Percentiles rank a stretch among this genome's conserved stretches.
Conservation (phyloP, 2,329 filamentous ascomycete species). For the Phaeophleospora eucalypticola region DNA sequence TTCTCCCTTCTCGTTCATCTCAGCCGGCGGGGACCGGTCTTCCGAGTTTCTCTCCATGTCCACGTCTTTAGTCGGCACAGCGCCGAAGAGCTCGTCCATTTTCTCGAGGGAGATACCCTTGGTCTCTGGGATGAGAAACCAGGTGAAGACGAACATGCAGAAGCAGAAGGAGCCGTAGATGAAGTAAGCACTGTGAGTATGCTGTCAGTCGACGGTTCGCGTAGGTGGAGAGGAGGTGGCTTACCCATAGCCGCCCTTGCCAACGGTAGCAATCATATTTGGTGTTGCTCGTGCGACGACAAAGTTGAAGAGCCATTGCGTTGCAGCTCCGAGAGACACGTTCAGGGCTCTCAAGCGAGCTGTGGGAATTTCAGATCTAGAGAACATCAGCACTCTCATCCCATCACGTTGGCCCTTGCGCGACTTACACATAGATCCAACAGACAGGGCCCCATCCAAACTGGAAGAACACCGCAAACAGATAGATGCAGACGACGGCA, state of each 20-base stretch:
- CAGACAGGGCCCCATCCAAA: constrained; percentile 62
- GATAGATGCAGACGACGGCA: constrained; percentile 65
- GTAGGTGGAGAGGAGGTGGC: too few relatives aligned
- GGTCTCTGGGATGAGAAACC: constrained; percentile 68
- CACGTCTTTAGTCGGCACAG: constrained; percentile 7
- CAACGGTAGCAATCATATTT: constrained; percentile 59
- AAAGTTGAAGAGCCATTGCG: constrained; percentile 65
- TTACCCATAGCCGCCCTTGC: constrained; percentile 32
- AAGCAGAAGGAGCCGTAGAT: constrained; percentile 58
- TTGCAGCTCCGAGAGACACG: constrained; percentile 62
- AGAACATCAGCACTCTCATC: too few relatives aligned
- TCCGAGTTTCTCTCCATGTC: constrained; percentile 2
- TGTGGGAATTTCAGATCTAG: constrained; percentile 65
- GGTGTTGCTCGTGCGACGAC: constrained; percentile 64
- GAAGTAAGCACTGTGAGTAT: too few relatives aligned
- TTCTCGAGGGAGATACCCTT: constrained; percentile 47
- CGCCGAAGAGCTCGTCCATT: constrained; percentile 32
- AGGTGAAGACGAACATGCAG: constrained; percentile 59
- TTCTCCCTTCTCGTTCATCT: too few relatives aligned
- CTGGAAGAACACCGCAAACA: constrained; percentile 66
- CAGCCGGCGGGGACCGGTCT: too few relatives aligned
- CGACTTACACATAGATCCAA: constrained; percentile 70
- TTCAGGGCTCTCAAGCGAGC: constrained; percentile 62
- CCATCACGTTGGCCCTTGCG: too few relatives aligned
- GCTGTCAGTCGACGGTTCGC: too few relatives aligned